Evolutionary conservation across 106 monocot species (phyloP).

Genomic region (Cymbidium sinense): DNA sequence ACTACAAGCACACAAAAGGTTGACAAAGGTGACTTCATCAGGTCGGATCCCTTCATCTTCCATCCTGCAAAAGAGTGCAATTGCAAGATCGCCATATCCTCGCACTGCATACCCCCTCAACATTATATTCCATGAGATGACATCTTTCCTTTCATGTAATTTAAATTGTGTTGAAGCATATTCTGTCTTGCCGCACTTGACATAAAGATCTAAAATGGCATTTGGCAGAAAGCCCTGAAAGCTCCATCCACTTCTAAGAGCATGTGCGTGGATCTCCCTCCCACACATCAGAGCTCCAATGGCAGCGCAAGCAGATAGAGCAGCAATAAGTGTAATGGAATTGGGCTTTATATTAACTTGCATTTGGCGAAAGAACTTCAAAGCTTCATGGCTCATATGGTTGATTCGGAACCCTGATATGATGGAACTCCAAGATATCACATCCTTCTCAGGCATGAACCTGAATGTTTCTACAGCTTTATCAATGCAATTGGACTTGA

Average conservation of each 20-base stretch:
- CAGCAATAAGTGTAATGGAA: conserved; percentile 48
- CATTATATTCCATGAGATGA: conserved; percentile 85
- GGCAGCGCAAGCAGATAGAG: conserved; percentile 58
- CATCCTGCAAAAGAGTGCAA: conserved; percentile 53
- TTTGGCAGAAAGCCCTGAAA: conserved; percentile 58
- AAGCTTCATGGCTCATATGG: conserved; percentile 55
- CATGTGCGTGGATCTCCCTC: conserved; percentile 79
- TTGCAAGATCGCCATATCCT: conserved; percentile 47
- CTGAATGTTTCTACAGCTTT: conserved; percentile 73
- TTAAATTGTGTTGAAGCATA: conserved; percentile 52
- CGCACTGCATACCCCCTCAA: conserved; percentile 47
- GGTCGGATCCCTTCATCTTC: conserved; percentile 36
- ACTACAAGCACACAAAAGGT: conserved; percentile 67
- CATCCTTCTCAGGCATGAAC: conserved; percentile 58
- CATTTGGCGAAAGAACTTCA: conserved; percentile 66
- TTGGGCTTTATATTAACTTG: conserved; percentile 55
- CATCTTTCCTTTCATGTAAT: conserved; percentile 38
- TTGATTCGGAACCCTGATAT: conserved; percentile 70
- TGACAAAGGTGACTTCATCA: conserved; percentile 77
- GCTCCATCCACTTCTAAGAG: conserved; percentile 37
- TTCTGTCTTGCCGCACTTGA: conserved; percentile 68
- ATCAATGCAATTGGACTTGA: conserved; percentile 52
- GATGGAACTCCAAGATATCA: conserved; percentile 74
- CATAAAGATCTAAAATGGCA: conserved; percentile 73
- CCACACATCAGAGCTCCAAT: conserved; percentile 70